Base-by-base conservation (phyloP, 2,329 filamentous ascomycete species). In the Exophiala oligosperma region DNA sequence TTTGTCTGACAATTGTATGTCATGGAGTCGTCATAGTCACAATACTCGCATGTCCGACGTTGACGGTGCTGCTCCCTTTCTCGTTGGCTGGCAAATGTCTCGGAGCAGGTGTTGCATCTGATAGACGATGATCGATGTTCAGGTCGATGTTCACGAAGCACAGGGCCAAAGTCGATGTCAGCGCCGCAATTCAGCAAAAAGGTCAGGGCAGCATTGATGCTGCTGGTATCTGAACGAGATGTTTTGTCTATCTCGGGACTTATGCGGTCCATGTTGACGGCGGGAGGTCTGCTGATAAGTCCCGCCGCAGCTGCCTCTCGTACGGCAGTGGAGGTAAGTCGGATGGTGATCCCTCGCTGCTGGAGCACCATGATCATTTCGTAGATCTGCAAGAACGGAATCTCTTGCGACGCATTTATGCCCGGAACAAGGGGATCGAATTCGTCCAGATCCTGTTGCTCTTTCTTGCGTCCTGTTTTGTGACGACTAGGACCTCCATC, bases 341-440 rank as follows among this genome's bases (percentile, higher is more conserved):
- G 59, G 8, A 62, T 46, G 6, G 56, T 41, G 4, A 51, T 52
- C 2, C 53, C 53, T 23, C 58, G 56, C 17, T 50, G 50, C 44
- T 56, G 60, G 11, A 62, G 56, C 11, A 56, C 6, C 2, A 56
- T 14, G 29, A 46, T 41, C 14, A 52, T 35, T 14, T 62, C 56
- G 40, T 62, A 62, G 8, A 62, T 28, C n/a, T 44, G 32, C 17
- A 48, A 29, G 24, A 29, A 17, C 1, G 46, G 26, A 28, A 48
- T 29, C 23, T 48, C 23, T 48, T 24, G 24, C 17, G 17, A 9
- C 7, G 2, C 24, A 48, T 32, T 29, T n/a, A 29, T 29, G 12
- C n/a, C n/a, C 21, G 40, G n/a, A 5, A 43, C 8, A 14, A 23
- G 40, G n/a, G 21, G n/a, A 5, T 43, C 40, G n/a, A 17, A 43